Evolutionary conservation across 345 rosid genomes (phyloP), one percentile per base, ranked within the genome.

Genomic region (Trapa incisa): DNA sequence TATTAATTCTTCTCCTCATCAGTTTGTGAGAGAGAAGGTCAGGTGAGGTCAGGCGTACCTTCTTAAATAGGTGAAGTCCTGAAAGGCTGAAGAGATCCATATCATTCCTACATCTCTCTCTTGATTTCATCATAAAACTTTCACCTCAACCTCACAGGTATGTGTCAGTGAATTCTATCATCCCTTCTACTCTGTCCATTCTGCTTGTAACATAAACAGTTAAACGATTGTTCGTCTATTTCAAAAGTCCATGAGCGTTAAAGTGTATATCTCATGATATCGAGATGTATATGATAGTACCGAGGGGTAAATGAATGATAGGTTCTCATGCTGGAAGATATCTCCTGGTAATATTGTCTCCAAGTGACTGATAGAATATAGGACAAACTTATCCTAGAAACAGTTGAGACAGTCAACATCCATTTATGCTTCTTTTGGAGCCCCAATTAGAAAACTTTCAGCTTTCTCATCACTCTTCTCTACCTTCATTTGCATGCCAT

Each of bases 331-430:
- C 33, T 58, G 38, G 63, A 58, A 58, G 63, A 58, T 58, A 58
- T 58, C 35, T 58, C 11, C 12, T 32, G 63, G 63, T 58, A 58
- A 58, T 29, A 4, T 41, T 53, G 38, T 13, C 35, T 53, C 42
- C 43, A 53, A 37, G 37, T 53, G 76, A 73, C 75, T 75, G 76
- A 78, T 69, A 67, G 53, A 33, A 41, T 47, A 68, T 74, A 13
- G 76, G 57, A 82, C 81, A 80, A 80, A 73, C 77, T 60, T 72
- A 77, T 68, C 72, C 75, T 57, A 17, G 65, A 72, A 69, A 67
- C 63, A 57, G 75, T 67, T 70, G 60, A 64, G 63, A 58, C 63
- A 77, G 60, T 64, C 37, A 45, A 45, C 56, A 54, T 61, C 60
- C 74, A 69, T 63, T 71, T 56, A 42, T 52, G 29, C 37, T 50